A percentile compares a stretch with the other conserved stretches of the same genome.
phyloP scores from a whole-genome alignment of 345 rosid genomes.

The Salix purpurea region DNA sequence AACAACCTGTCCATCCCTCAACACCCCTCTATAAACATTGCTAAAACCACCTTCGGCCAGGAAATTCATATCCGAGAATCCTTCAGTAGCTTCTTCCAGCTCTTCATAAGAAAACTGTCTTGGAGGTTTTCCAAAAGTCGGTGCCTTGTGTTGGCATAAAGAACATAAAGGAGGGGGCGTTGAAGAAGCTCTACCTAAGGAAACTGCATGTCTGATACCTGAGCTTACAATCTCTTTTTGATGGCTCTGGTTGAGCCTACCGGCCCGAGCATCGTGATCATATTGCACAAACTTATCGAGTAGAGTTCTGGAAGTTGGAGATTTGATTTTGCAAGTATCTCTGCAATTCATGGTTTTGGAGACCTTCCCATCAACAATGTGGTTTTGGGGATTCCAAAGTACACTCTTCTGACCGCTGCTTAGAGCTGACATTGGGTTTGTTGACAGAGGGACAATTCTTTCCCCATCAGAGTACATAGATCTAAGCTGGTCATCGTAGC shows the following conservation, averaged over 20 bases:
- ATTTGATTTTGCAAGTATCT: slow-evolving; percentile 11
- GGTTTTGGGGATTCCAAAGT: slow-evolving; percentile 51
- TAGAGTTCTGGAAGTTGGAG: slow-evolving; percentile 37
- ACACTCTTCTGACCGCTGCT: slow-evolving; percentile 22
- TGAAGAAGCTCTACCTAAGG: slow-evolving; percentile 53
- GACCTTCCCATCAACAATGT: slow-evolving; percentile 22
- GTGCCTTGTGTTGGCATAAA: slow-evolving; percentile 64
- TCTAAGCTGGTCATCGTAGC: slow-evolving; percentile 13
- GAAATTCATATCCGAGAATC: slow-evolving; percentile 55
- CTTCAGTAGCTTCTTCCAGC: slow-evolving; percentile 55
- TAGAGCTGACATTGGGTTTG: slow-evolving; percentile 14
- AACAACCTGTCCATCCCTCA: slow-evolving; percentile 59
- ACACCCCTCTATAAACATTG: slow-evolving; percentile 47
- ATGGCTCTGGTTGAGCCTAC: slow-evolving; percentile 25
- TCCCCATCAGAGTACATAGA: slow-evolving; percentile 16
- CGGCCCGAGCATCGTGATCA: slow-evolving; percentile 34
- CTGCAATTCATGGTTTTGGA: slow-evolving; percentile 9
- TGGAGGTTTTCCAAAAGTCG: slow-evolving; percentile 67
- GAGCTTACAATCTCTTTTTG: slow-evolving; percentile 29
- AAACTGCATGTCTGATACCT: slow-evolving; percentile 36
- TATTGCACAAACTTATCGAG: slow-evolving; percentile 46
- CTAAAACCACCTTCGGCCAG: slow-evolving; percentile 67
- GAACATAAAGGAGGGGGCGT: slow-evolving; percentile 74
- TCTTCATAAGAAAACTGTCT: slow-evolving; percentile 49
- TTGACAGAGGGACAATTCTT: slow-evolving; percentile 29